Evolutionary conservation across 495 filamentous ascomycete genomes (phyloP).

Genomic region (Rostrohypoxylon terebratum): DNA sequence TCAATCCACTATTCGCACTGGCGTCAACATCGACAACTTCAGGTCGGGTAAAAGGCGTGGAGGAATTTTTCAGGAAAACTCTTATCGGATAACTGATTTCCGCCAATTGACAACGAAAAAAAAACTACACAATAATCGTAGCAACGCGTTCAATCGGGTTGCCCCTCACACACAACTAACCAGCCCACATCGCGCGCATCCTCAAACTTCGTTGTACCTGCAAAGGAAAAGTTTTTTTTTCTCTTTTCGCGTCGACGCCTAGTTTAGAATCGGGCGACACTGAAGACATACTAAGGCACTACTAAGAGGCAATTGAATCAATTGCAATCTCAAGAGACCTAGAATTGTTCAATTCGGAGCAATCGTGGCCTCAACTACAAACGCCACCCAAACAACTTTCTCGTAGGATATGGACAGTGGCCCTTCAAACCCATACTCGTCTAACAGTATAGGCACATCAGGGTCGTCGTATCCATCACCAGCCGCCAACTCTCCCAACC

Average conservation of each 20-base stretch:
- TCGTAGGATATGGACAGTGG: slow-evolving; percentile 50
- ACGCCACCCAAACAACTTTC: slow-evolving; percentile 29
- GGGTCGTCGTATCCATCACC: slow-evolving; percentile 57
- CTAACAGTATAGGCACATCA: slow-evolving; percentile 52
- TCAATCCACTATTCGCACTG: slow-evolving; percentile 44
- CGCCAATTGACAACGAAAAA: slow-evolving; percentile 27
- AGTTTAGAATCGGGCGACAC: slow-evolving; percentile 22
- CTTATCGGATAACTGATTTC: slow-evolving; percentile 29
- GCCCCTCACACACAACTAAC: slow-evolving; percentile 21
- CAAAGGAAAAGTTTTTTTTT: slow-evolving; percentile 15
- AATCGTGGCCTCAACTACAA: slow-evolving; percentile 47
- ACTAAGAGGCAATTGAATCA: slow-evolving; percentile 24
- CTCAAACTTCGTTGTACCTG: slow-evolving; percentile 17
- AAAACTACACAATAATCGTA: neutral
- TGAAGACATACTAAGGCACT: slow-evolving; percentile 27
- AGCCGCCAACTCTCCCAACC: slow-evolving; percentile 69
- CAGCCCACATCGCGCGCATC: slow-evolving; percentile 30
- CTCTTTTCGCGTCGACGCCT: slow-evolving; percentile 17
- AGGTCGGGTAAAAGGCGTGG: slow-evolving; percentile 50
- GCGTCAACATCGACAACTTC: slow-evolving; percentile 43
- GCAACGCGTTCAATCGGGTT: slow-evolving; percentile 32
- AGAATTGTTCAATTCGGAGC: slow-evolving; percentile 41
- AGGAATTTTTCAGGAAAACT: slow-evolving; percentile 46
- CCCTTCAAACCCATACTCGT: slow-evolving; percentile 49
- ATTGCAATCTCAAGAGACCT: slow-evolving; percentile 38